phyloP scores from a whole-genome alignment of 2,329 filamentous ascomycete species.

The Ceratocystis eucalypticola region DNA sequence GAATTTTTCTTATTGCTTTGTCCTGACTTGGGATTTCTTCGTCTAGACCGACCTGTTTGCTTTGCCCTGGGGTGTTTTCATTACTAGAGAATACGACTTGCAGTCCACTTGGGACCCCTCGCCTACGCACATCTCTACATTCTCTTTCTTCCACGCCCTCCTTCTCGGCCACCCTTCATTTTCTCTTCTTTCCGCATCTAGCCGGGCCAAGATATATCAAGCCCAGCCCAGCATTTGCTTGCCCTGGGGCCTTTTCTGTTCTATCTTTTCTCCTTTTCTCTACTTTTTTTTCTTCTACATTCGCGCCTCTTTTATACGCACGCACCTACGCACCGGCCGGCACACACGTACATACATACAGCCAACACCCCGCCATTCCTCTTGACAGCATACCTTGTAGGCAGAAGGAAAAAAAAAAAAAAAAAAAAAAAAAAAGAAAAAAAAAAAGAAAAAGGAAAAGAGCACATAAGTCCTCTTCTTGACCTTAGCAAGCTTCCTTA shows the following conservation, averaged over 20 bases:
- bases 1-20: not conserved
- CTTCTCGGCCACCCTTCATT: not conserved
- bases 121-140: not conserved
- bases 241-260: not conserved
- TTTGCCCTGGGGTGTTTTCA: not conserved
- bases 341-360: slow-evolving; percentile 4
- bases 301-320: slow-evolving; percentile 1
- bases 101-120: not conserved
- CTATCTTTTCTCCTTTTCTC: not conserved
- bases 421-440: not conserved
- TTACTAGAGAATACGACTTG: not conserved
- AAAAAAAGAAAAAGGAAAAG: not conserved
- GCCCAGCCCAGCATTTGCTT: not conserved
- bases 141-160: not conserved
- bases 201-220: not conserved
- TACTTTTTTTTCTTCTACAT: not conserved
- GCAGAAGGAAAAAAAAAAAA: not conserved
- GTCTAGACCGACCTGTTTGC: not conserved
- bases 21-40: not conserved
- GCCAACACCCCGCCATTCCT: not conserved
- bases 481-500: not conserved
- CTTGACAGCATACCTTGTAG: slow-evolving; percentile 2
- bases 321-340: not conserved
- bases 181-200: not conserved
- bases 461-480: not conserved